Evolutionary conservation across 345 rosid species (phyloP), one percentile per base, ranked within the genome.

Genomic region (Aurinia saxatilis): DNA sequence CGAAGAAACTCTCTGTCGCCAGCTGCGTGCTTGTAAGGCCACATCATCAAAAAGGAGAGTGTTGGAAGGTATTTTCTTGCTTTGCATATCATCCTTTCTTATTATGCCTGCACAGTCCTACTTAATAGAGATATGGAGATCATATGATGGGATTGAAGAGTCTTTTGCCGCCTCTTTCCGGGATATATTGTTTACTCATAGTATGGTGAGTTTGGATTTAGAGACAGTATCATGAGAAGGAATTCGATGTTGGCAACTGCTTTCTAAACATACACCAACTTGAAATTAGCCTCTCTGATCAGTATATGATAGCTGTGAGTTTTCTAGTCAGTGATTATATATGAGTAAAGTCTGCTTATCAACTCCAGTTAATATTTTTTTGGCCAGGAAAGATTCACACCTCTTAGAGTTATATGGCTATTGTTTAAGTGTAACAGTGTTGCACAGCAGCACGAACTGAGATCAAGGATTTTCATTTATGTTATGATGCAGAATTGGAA

Each of bases 1-100:
- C 17, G 99, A 93, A 81, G 97, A 93, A 79, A 84, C 85, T 29
- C 73, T 87, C 64, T 75, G 82, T 63, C 96, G 97, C 52, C 96
- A 87, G 72, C 69, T 93, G 78, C 97, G 96, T 12, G 95, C 91
- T 57, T 85, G 90, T 71, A 93, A 79, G 74, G 90, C 87, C 34
- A 67, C 77, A 11, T 68, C 81, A 45, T 76, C 82, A 2, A 85
- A 81, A 76, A 84, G 75, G 77, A 85, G 81, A 71, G 53, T 30
- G 16, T 33, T 74, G 51, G 97, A 85, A 53, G 97, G 99, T 89
- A 79, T 44, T 72, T 62, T 51, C 60, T 61, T 53, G 25, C 36
- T 61, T 53, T 61, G 14, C 33, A 45, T 53, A 35, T 27, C 33
- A 36, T 38, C 35, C 29, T 53, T 61, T 53, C 7, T 38, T 36